Evolutionary conservation across 83 land plant species (phyloP).

Genomic region (Picea abies): DNA sequence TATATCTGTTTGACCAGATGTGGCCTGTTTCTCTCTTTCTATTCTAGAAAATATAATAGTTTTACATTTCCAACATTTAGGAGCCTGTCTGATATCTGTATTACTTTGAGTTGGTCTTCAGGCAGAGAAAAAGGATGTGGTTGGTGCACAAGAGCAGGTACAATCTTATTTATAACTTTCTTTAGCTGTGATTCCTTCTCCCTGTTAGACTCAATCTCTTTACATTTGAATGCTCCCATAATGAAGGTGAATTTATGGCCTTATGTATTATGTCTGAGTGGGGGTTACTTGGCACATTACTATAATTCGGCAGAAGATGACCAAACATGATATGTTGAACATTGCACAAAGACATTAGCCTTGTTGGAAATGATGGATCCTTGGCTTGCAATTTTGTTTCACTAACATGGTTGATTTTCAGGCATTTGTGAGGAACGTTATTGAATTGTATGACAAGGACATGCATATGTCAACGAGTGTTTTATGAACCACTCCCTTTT

Average conservation of each 20-base stretch:
- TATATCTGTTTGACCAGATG: neutral
- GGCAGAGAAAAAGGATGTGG: constrained; percentile 75
- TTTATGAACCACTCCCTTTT: constrained; percentile 86
- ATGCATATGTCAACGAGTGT: constrained; percentile 85
- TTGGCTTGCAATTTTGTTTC: neutral
- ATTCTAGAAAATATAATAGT: neutral
- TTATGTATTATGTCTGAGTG: no score
- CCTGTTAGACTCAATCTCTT: no score
- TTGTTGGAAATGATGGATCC: neutral
- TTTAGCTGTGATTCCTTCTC: no score
- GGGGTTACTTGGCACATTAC: no score
- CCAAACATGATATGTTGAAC: neutral
- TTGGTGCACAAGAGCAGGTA: constrained; percentile 91
- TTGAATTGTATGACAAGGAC: constrained; percentile 95
- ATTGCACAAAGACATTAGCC: neutral
- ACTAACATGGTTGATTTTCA: constrained; percentile 26
- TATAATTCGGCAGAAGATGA: no score
- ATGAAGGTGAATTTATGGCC: no score
- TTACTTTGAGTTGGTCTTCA: constrained; percentile 13
- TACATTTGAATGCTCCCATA: no score
- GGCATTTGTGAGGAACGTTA: constrained; percentile 93
- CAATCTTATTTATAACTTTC: no score
- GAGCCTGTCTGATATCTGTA: neutral
- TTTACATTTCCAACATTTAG: neutral
- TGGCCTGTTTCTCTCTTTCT: neutral